Conservation (phyloP, 352 stramenopile species). For the Globisporangium spiculum region DNA sequence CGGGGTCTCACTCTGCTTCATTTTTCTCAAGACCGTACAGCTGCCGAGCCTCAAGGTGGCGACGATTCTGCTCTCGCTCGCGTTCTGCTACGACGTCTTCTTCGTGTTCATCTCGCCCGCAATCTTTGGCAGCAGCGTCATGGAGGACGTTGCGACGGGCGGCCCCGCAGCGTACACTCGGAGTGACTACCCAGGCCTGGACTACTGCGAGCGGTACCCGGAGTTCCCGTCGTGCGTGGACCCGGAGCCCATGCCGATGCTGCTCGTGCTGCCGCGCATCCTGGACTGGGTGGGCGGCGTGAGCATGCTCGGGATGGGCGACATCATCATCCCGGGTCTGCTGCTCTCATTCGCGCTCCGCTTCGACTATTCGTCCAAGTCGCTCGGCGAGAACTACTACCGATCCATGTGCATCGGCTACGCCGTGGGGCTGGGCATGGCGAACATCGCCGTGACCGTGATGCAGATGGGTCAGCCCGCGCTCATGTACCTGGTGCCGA, state of each 20-base stretch:
- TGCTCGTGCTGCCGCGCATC: slow-evolving; percentile 91
- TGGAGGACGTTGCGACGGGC: slow-evolving; percentile 93
- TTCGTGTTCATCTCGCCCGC: slow-evolving; percentile 94
- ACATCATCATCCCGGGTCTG: slow-evolving; percentile 95
- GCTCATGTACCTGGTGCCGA: slow-evolving; percentile 95
- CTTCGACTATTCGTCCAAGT: slow-evolving; percentile 80
- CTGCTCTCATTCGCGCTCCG: slow-evolving; percentile 91
- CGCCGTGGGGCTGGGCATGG: slow-evolving; percentile 90
- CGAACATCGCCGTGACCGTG: slow-evolving; percentile 92
- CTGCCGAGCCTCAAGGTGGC: slow-evolving; percentile 91
- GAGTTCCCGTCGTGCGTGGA: slow-evolving; percentile 54
- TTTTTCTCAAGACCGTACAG: slow-evolving; percentile 90
- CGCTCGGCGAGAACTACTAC: slow-evolving; percentile 80
- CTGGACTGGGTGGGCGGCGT: slow-evolving; percentile 90
- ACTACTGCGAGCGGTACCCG: slow-evolving; percentile 76
- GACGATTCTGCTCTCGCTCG: slow-evolving; percentile 84
- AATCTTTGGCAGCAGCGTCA: slow-evolving; percentile 87
- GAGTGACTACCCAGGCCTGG: slow-evolving; percentile 62
- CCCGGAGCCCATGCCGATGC: slow-evolving; percentile 92
- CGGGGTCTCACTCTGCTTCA: slow-evolving; percentile 90
- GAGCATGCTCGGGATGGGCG: slow-evolving; percentile 93
- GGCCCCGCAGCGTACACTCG: slow-evolving; percentile 71
- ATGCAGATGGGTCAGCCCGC: slow-evolving; percentile 94
- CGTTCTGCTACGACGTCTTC: slow-evolving; percentile 96
- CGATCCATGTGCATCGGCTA: slow-evolving; percentile 87